These are phyloP conservation scores for Terfezia claveryi DNA, from an alignment of 495 filamentous ascomycete species.

Conservation along the genomic window DNA sequence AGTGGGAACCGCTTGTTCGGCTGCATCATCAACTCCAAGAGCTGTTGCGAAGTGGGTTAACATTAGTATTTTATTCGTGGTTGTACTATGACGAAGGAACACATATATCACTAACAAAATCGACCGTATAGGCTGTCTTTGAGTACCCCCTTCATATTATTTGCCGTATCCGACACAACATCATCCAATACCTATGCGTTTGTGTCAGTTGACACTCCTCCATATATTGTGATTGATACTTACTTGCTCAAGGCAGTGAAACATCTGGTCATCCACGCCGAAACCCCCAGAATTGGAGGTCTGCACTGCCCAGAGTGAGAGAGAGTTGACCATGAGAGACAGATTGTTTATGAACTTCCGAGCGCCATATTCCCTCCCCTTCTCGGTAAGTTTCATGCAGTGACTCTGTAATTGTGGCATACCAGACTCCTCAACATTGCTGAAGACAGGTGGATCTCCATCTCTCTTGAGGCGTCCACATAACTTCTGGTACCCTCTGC, in stretches of 20 bases:
- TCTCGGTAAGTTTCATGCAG: slow-evolving; percentile 31
- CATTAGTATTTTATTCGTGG: background rate
- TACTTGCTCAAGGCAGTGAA: background rate
- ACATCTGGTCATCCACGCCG: background rate
- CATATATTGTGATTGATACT: background rate
- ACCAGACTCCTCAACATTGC: slow-evolving; percentile 26
- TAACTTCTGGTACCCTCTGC: slow-evolving; percentile 36
- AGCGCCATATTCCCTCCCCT: slow-evolving; percentile 24
- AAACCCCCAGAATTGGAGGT: slow-evolving; percentile 17
- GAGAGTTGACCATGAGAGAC: slow-evolving; percentile 27
- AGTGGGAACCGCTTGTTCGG: background rate
- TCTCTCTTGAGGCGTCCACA: slow-evolving; percentile 31
- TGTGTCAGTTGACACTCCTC: background rate
- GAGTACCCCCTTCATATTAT: background rate
- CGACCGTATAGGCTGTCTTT: background rate
- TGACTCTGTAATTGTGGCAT: slow-evolving; percentile 36
- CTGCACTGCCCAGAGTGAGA: slow-evolving; percentile 28
- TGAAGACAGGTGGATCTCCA: slow-evolving; percentile 27
- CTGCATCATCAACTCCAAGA: background rate
- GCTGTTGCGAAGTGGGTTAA: background rate
- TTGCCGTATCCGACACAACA: background rate
- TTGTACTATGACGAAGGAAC: background rate
- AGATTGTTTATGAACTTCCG: slow-evolving; percentile 29
- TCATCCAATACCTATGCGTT: background rate
- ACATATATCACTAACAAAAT: background rate